Evolutionary conservation across 495 filamentous ascomycete species (phyloP), one percentile per base, ranked within the genome.

Genomic region (Penicillium pulvis): DNA sequence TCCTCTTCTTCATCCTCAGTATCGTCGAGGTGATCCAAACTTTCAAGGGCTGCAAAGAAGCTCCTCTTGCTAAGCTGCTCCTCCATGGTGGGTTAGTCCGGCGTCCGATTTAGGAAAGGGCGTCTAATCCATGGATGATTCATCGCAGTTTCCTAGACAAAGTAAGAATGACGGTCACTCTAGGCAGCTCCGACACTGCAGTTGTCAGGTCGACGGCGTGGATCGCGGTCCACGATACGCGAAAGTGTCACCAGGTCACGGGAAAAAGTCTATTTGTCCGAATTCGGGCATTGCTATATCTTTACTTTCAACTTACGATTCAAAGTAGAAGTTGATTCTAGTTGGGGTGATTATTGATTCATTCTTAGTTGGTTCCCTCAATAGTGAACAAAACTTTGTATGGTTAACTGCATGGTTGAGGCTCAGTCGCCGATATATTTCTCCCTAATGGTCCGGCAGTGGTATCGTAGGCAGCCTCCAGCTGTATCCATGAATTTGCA

Each of bases 41-140:
- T 58, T 31, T 81, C 77, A 6, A 85, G 71, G 10, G 71, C 69
- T 17, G 64, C 56, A 59, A 85, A 85, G 57, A 83, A 81, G 28
- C 58, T 66, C 60, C 59, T 77, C 79, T 60, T 73, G 70, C 39
- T 69, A 41, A 35, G 20, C 7, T 28, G 55, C 51, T 39, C 57
- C 43, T 50, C 41, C 62, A 74, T 72, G 24, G 61, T 45, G 17
- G 53, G 31, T 53, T 62, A 55, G 59, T 66, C 60, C 36, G 60
- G 62, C 46, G 45, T 57, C 57, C 47, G 51, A 65, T 24, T 19
- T n/a, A 48, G 56, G 28, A 36, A 42, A 20, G 41, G 6, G 8
- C 24, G 44, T 23, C 19, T 57, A 17, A 35, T 20, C 58, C 54
- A 47, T 10, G n/a, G 55, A 61, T 54, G 2, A 47, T 50, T 54